Conservation (phyloP, 768 basidiomycete genomes). For the Lactarius trivialis region DNA sequence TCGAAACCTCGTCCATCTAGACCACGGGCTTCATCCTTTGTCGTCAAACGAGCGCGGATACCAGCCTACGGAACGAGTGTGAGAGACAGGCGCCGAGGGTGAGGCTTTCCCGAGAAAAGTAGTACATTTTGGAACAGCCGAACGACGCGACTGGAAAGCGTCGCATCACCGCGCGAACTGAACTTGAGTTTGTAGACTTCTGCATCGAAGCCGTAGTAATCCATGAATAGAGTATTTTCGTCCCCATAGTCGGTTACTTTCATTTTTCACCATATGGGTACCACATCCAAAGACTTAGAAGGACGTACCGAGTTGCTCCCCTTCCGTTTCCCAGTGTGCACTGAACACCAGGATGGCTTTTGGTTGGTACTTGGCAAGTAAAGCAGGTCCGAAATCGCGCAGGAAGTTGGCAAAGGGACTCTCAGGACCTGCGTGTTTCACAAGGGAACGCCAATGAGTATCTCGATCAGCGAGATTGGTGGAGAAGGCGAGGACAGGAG, state of each 20-base stretch:
- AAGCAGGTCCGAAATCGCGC: constrained; percentile 54
- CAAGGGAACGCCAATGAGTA: constrained; percentile 9
- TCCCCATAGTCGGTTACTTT: constrained; percentile 75
- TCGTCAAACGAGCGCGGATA: constrained; percentile 43
- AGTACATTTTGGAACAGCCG: constrained; percentile 49
- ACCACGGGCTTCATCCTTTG: constrained; percentile 50
- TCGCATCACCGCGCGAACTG: constrained; percentile 55
- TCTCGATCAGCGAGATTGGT: constrained; percentile 10
- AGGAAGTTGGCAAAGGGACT: constrained; percentile 56
- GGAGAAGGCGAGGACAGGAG: constrained; percentile 44
- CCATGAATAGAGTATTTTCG: constrained; percentile 67
- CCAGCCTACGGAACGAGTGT: constrained; percentile 38
- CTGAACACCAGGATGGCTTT: constrained; percentile 78
- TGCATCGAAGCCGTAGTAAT: constrained; percentile 64
- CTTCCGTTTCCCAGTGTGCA: constrained; percentile 72
- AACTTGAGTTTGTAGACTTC: constrained; percentile 59
- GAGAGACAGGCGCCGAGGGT: not conserved
- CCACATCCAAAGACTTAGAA: not conserved
- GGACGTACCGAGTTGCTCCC: constrained; percentile 48
- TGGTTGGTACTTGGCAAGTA: constrained; percentile 66
- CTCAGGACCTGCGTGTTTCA: constrained; percentile 36
- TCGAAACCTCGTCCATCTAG: constrained; percentile 56
- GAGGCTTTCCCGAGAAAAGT: not conserved
- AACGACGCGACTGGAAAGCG: constrained; percentile 52
- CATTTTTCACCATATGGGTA: not conserved